Evolutionary conservation across 2,329 filamentous ascomycete species (phyloP).

Genomic region (Malbranchea zuffiana): DNA sequence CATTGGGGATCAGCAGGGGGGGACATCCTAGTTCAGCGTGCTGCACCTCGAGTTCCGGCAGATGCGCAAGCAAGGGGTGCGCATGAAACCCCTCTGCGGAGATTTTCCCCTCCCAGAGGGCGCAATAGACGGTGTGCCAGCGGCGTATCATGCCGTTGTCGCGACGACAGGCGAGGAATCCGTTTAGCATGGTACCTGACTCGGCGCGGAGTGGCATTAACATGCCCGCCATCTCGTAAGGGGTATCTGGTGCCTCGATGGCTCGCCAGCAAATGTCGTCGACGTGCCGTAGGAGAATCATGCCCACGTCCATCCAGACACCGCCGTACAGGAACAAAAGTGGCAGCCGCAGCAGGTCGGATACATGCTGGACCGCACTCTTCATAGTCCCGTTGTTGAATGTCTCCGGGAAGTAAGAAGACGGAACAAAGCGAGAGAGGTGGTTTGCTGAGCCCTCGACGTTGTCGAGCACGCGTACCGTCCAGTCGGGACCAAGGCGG

Average conservation of each 20-base stretch:
- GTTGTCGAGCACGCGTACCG: slow-evolving; percentile 32
- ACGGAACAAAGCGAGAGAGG: slow-evolving; percentile 28
- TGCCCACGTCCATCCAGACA: slow-evolving; percentile 34
- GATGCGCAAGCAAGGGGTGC: neutral
- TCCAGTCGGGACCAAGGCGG: slow-evolving; percentile 32
- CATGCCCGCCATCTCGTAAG: slow-evolving; percentile 23
- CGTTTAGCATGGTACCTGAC: too few species aligned
- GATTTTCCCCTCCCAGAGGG: neutral
- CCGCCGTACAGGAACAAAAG: slow-evolving; percentile 31
- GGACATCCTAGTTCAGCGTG: too few species aligned
- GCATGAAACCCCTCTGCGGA: neutral
- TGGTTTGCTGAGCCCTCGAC: slow-evolving; percentile 30
- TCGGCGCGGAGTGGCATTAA: too few species aligned
- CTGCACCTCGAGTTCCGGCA: too few species aligned
- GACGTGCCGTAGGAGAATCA: slow-evolving; percentile 27
- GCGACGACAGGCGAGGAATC: slow-evolving; percentile 1
- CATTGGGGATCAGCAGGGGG: too few species aligned
- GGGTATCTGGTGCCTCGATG: slow-evolving; percentile 28
- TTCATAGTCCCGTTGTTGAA: slow-evolving; percentile 37
- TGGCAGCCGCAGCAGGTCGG: slow-evolving; percentile 40
- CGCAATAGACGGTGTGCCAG: slow-evolving; percentile 2
- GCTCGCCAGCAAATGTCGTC: slow-evolving; percentile 33
- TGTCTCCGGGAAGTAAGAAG: slow-evolving; percentile 29
- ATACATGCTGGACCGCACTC: slow-evolving; percentile 37
- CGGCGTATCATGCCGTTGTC: neutral